phyloP scores from a whole-genome alignment of 345 rosid species.

The Turritis glabra region DNA sequence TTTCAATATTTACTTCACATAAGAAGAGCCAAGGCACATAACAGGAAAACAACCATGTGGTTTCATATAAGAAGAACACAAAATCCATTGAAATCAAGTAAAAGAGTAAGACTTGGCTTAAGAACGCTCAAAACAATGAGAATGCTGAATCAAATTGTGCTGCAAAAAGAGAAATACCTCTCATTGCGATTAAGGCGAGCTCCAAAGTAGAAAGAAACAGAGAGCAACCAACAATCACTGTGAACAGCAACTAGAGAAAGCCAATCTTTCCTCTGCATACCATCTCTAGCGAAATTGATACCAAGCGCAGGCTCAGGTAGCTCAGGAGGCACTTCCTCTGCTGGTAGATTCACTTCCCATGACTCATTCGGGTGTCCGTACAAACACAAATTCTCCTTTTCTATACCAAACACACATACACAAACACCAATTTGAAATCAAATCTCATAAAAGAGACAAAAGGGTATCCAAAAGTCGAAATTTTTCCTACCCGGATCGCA shows the following conservation, averaged over 20 bases:
- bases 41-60: background rate
- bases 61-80: constrained; percentile 2
- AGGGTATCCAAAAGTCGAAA: background rate
- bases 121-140: background rate
- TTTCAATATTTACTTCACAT: background rate
- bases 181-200: constrained; percentile 90
- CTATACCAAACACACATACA: constrained; percentile 39
- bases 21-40: background rate
- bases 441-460: constrained; percentile 12
- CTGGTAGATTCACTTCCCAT: constrained; percentile 95
- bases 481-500: constrained; percentile 88
- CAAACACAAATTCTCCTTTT: constrained; percentile 92
- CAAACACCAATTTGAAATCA: constrained; percentile 7
- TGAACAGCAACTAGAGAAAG: constrained; percentile 91
- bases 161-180: constrained; percentile 49
- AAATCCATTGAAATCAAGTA: constrained; percentile 9
- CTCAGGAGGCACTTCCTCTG: constrained; percentile 97
- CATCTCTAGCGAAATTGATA: constrained; percentile 94
- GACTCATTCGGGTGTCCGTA: constrained; percentile 90
- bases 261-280: constrained; percentile 96
- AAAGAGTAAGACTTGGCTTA: background rate
- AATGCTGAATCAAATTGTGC: background rate
- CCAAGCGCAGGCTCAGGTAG: constrained; percentile 98
- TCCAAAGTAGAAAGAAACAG: constrained; percentile 93
- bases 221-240: constrained; percentile 97